These are phyloP conservation scores for Passalora sequoiae DNA, from an alignment of 2,329 filamentous ascomycete species.

Conservation along the genomic window DNA sequence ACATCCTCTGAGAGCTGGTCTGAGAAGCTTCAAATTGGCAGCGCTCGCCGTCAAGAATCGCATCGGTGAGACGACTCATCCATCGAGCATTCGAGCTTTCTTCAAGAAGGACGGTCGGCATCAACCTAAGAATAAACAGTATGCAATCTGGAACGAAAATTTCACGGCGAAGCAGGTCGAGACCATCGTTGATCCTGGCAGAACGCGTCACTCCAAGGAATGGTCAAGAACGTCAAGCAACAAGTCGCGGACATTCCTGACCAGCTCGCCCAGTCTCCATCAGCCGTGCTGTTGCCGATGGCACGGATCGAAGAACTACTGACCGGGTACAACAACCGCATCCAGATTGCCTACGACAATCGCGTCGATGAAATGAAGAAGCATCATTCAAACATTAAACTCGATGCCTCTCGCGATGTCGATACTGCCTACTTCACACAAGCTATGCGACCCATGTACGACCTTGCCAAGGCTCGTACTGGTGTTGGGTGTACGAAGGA, in stretches of 20 bases:
- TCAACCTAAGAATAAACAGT: slow-evolving; percentile 2
- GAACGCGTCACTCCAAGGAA: background rate
- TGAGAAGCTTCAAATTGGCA: background rate
- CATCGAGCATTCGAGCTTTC: slow-evolving; percentile 20
- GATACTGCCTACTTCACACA: slow-evolving; percentile 14
- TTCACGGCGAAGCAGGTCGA: slow-evolving; percentile 12
- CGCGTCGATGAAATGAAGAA: slow-evolving; percentile 8
- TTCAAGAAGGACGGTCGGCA: slow-evolving; percentile 20
- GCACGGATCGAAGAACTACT: background rate
- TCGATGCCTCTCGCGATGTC: slow-evolving; percentile 18
- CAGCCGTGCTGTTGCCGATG: background rate
- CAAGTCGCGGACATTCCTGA: slow-evolving; percentile 4
- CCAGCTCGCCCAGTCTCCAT: slow-evolving; percentile 2
- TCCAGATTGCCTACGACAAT: background rate
- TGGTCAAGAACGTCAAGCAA: slow-evolving; percentile 1
- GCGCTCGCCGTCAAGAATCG: slow-evolving; percentile 5
- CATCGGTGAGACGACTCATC: slow-evolving; percentile 9
- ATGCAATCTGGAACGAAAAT: slow-evolving; percentile 23
- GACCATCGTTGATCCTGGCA: background rate
- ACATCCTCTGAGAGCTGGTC: slow-evolving; percentile 7
- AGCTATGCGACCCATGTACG: slow-evolving; percentile 19
- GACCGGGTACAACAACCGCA: slow-evolving; percentile 4
- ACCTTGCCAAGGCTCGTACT: slow-evolving; percentile 9
- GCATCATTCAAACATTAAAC: slow-evolving; percentile 12
- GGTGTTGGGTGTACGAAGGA: slow-evolving; percentile 9